Conservation (phyloP, 2,329 filamentous ascomycete genomes). For the Myotisia sp. region DNA sequence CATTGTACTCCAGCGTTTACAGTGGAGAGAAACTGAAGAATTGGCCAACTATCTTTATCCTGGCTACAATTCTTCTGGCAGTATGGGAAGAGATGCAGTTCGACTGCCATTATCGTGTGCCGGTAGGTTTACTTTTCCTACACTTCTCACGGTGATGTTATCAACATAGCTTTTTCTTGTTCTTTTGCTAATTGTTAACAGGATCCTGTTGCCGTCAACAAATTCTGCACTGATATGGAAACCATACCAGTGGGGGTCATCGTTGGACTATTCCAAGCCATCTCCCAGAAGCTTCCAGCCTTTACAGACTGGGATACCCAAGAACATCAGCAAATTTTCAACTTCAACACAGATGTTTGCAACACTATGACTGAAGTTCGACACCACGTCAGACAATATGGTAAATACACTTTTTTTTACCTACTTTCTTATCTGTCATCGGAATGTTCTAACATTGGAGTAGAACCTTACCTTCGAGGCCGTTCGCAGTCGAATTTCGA, state of each 20-base stretch:
- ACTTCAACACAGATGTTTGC: conserved; percentile 83
- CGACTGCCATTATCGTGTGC: conserved; percentile 89
- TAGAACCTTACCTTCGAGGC: conserved; percentile 75
- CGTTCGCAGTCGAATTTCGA: conserved; percentile 73
- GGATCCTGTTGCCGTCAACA: conserved; percentile 69
- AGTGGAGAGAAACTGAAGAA: conserved; percentile 95
- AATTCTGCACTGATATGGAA: conserved; percentile 96
- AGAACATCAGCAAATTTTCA: conserved; percentile 78
- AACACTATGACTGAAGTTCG: conserved; percentile 93
- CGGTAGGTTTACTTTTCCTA: conserved; percentile 25
- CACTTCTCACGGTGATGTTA: neutral
- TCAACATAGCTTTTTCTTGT: neutral
- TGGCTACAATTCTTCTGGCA: conserved; percentile 79
- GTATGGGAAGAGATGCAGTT: conserved; percentile 99
- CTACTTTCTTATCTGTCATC: too few relatives aligned
- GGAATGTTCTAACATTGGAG: too few relatives aligned
- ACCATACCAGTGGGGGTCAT: conserved; percentile 90
- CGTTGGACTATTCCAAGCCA: conserved; percentile 91
- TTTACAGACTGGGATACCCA: conserved; percentile 89
- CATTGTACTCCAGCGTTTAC: conserved; percentile 93
- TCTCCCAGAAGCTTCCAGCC: conserved; percentile 86
- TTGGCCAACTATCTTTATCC: conserved; percentile 97
- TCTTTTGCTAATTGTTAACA: conserved; percentile 9
- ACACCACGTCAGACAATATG: conserved; percentile 82
- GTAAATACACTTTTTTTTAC: too few relatives aligned